Base-by-base conservation (phyloP, 2,329 filamentous ascomycete genomes). In the Sphaceloma murrayae region DNA sequence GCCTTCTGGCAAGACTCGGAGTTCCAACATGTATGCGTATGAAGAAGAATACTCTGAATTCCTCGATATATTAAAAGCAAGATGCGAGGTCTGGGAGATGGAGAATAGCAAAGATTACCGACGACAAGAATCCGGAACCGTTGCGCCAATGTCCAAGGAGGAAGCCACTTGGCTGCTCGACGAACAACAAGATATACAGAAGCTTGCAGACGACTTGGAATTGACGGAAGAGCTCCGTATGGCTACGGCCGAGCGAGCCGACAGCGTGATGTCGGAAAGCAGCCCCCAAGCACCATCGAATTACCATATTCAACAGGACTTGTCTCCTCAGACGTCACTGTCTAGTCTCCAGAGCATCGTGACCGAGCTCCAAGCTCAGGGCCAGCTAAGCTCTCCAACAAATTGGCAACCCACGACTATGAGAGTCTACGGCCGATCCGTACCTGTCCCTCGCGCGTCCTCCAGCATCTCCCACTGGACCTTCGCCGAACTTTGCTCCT, bases 21-120 rank as follows among this genome's bases (percentile, higher is more conserved):
- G 59, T 46, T 68, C 74, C 5, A 71, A 73, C 36, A 58, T 79
- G 30, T 77, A 73, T 53, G 72, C 74, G 1, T 66, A 73, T 29
- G 73, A 74, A 34, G 82, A 80, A 45, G 84, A 89, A 56, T 89
- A 88, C 65, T 75, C 80, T 2, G 72, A 72, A 2, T 89, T 91
- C 50, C 65, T 89, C 7, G 80, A 87, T 32, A 78, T 89, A 0
- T 59, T 89, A 26, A 83, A 82, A 57, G 80, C 82, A 7, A 70
- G 84, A 45, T 89, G 85, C 56, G 83, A 89, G 54, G 78, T 88
- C 39, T 88, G 82, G 82, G 80, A 88, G 57, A 87, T 89, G 74
- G 81, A 85, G 52, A 79, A 82, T 1, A 73, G 73, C 2, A 75
- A 68, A 45, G 85, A 91, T 56, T 89, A 69, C 48, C 53, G 82